A percentile compares a stretch with the other conserved stretches of the same genome.
phyloP scores from a whole-genome alignment of 2,329 filamentous ascomycete genomes.

The Botrytis deweyae region DNA sequence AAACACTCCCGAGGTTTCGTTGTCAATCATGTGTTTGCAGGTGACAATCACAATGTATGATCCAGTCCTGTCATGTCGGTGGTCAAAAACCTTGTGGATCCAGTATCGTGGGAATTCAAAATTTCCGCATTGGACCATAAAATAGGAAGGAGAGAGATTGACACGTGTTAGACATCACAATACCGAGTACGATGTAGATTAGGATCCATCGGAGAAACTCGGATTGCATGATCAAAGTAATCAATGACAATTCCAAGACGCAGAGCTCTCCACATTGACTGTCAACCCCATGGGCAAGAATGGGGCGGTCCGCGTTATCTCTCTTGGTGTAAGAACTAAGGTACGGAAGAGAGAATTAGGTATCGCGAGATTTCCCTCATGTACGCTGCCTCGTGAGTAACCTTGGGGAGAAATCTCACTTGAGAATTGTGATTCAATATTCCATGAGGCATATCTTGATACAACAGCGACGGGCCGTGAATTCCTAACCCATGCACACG shows the following conservation, averaged over 20 bases:
- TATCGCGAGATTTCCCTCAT: constrained; percentile 1
- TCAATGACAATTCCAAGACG: neutral
- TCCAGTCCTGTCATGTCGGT: neutral
- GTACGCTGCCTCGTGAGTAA: neutral
- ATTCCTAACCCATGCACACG: neutral
- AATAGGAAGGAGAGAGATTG: neutral
- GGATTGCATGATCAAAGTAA: neutral
- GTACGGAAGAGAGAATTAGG: constrained; percentile 5
- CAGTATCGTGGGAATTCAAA: neutral
- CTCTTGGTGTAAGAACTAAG: neutral
- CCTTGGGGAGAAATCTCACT: neutral
- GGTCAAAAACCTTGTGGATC: neutral
- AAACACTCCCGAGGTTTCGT: neutral
- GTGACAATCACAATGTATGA: neutral
- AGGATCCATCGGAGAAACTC: neutral
- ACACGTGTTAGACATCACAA: neutral
- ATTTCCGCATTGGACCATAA: neutral
- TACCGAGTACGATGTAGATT: neutral
- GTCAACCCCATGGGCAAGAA: neutral
- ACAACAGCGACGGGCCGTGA: neutral
- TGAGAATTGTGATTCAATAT: neutral
- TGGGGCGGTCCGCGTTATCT: constrained; percentile 1
- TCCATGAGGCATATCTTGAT: neutral
- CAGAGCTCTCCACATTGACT: neutral
- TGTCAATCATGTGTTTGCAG: neutral